Base-by-base conservation (phyloP, 345 rosid species). In the Passiflora organensis region DNA sequence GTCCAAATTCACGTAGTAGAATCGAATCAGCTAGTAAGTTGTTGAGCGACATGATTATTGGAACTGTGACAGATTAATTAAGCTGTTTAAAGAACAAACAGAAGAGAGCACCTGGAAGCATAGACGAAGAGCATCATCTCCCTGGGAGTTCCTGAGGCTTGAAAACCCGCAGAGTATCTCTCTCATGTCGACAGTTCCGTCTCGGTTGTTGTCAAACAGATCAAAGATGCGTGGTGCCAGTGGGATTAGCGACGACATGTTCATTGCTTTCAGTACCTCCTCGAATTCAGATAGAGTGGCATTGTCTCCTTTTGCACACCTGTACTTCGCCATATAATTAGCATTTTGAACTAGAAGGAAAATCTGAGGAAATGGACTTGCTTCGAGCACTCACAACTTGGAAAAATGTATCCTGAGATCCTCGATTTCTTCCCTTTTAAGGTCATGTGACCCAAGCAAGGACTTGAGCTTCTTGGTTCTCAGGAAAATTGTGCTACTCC, bases 81-180 rank as follows among this genome's bases (percentile, higher is more conserved):
- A n/a, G n/a, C n/a, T n/a, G n/a, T n/a, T 12, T 14, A 23, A 0
- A 11, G 3, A 46, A 18, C 16, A 13, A 23, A 51, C 13, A 39
- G 2, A 2, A 28, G 21, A 47, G 42, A 11, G 55, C 21, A 83
- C 85, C 85, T 78, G 80, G 60, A 83, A 83, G 67, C 90, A 80
- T 28, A 83, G 66, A 17, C 65, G 75, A 12, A 83, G 78, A 42
- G 90, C 90, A 20, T 80, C 81, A n/a, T 83, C 84, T 37, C 86
- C 90, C 55, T 49, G 65, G 22, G 84, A 83, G 53, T 81, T 83
- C 62, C 72, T 72, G 42, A 83, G 84, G 75, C 72, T 83, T 44
- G 86, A 78, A 55, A 83, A 80, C 47, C 90, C 90, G 11, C 90
- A 78, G 0, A 83, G 75, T 17, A 80, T 76, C 67, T 80, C 90